Conservation (phyloP, 805 yeast genomes). For the Blastobotrys mokoenaii region DNA sequence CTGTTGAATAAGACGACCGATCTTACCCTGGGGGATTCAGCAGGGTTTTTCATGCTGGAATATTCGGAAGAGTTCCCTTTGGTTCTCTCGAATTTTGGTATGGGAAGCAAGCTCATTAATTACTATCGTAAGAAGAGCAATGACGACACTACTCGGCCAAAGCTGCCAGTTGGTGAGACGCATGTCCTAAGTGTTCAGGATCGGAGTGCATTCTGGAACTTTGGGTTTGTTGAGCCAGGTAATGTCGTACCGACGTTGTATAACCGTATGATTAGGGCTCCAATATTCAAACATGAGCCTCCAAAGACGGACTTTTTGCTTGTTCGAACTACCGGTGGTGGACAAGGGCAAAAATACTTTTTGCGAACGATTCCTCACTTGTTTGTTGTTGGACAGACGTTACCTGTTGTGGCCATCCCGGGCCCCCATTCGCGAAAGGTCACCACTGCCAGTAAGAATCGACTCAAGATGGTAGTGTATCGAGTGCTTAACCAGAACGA, state of each 20-base stretch:
- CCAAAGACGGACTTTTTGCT: slow-evolving; percentile 73
- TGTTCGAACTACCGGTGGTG: slow-evolving; percentile 75
- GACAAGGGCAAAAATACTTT: slow-evolving; percentile 54
- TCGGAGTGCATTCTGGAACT: slow-evolving; percentile 96
- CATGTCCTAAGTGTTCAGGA: slow-evolving; percentile 95
- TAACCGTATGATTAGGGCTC: slow-evolving; percentile 87
- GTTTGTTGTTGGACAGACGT: slow-evolving; percentile 84
- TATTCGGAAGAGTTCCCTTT: slow-evolving; percentile 85
- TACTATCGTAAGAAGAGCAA: slow-evolving; percentile 80
- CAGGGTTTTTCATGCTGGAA: slow-evolving; percentile 69
- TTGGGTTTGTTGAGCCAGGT: slow-evolving; percentile 93
- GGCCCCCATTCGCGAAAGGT: slow-evolving; percentile 97
- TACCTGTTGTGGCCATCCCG: slow-evolving; percentile 91
- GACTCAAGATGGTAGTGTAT: slow-evolving; percentile 88
- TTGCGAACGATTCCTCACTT: slow-evolving; percentile 60
- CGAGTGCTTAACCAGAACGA: slow-evolving; percentile 73
- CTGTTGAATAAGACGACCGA: slow-evolving; percentile 64
- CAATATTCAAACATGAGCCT: slow-evolving; percentile 80
- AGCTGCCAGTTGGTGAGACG: slow-evolving; percentile 84
- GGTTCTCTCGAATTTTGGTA: slow-evolving; percentile 80
- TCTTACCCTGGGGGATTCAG: slow-evolving; percentile 76
- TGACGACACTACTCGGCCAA: slow-evolving; percentile 81
- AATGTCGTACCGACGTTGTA: slow-evolving; percentile 88
- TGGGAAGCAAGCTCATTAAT: slow-evolving; percentile 90
- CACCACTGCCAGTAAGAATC: slow-evolving; percentile 82